Conservation (phyloP, 352 stramenopile genomes). For the Phytopythium litorale region DNA sequence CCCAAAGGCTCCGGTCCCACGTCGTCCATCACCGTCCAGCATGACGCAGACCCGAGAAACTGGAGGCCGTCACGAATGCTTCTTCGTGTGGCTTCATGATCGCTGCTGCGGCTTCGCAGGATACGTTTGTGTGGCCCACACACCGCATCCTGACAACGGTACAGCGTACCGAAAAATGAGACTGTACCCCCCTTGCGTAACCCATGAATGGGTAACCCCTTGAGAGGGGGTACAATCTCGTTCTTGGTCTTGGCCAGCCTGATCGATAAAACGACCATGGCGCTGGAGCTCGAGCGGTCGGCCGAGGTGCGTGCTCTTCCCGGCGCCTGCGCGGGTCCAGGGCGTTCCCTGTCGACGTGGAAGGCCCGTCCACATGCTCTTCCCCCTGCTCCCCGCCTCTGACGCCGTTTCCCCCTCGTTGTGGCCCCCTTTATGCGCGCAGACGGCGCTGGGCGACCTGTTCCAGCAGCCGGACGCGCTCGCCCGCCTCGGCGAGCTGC, state of each 20-base stretch:
- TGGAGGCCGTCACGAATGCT: background rate
- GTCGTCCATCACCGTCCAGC: background rate
- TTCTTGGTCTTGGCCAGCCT: background rate
- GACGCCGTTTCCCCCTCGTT: background rate
- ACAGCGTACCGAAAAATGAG: too few relatives aligned
- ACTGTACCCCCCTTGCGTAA: too few relatives aligned
- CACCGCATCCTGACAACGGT: too few relatives aligned
- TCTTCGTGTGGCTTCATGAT: background rate
- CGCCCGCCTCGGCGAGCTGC: slow-evolving; percentile 39
- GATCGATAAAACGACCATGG: slow-evolving; percentile 24
- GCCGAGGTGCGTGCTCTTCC: slow-evolving; percentile 45
- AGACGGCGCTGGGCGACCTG: slow-evolving; percentile 61
- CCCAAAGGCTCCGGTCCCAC: background rate
- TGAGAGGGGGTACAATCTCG: background rate
- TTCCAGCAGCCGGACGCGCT: slow-evolving; percentile 55
- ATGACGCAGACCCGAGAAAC: background rate
- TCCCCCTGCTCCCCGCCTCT: background rate
- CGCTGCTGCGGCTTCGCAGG: background rate
- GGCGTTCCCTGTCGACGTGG: background rate
- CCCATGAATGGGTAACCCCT: too few relatives aligned
- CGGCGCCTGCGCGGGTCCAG: background rate
- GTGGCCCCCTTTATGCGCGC: background rate
- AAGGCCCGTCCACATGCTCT: too few relatives aligned
- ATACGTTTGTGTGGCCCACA: background rate
- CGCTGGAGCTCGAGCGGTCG: slow-evolving; percentile 48